A percentile compares a stretch with the other conserved stretches of the same genome.
These are phyloP conservation scores for Populus deltoides DNA, from an alignment of 345 rosid genomes.

Conservation along the genomic window DNA sequence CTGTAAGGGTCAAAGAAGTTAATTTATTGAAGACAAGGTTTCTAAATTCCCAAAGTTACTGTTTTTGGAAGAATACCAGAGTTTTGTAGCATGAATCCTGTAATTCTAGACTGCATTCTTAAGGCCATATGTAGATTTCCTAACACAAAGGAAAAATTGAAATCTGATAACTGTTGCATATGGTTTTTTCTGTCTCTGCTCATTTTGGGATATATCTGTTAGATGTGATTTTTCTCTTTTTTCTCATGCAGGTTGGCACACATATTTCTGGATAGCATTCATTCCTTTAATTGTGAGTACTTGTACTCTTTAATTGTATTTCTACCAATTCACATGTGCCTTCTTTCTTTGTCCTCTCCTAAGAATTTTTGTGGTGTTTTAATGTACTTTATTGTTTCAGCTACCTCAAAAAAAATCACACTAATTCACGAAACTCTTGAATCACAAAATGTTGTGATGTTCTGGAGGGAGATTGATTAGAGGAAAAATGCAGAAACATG, in stretches of 20 bases:
- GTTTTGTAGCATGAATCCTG: not conserved
- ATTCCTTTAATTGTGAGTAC: slow-evolving; percentile 70
- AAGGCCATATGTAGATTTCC: not conserved
- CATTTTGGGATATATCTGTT: not conserved
- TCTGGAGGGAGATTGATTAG: no score
- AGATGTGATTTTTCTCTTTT: not conserved
- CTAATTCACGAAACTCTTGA: no score
- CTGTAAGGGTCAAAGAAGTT: no score
- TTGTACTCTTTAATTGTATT: not conserved
- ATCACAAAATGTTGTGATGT: no score
- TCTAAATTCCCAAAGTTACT: no score
- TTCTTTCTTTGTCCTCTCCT: not conserved
- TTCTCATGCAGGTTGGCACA: slow-evolving; percentile 68
- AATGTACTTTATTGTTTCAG: no score
- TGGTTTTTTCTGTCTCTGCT: not conserved
- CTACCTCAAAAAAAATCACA: no score
- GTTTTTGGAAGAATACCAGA: no score
- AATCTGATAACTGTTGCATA: not conserved
- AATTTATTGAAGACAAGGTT: no score
- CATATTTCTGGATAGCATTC: slow-evolving; percentile 84
- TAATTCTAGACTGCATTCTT: not conserved
- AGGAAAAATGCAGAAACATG: not conserved
- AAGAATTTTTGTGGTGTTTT: no score
- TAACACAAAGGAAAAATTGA: no score
- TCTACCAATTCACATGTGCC: not conserved